Evolutionary conservation across 1,284 basidiomycete genomes (phyloP).

Genomic region (Ceratobasidium sp.): DNA sequence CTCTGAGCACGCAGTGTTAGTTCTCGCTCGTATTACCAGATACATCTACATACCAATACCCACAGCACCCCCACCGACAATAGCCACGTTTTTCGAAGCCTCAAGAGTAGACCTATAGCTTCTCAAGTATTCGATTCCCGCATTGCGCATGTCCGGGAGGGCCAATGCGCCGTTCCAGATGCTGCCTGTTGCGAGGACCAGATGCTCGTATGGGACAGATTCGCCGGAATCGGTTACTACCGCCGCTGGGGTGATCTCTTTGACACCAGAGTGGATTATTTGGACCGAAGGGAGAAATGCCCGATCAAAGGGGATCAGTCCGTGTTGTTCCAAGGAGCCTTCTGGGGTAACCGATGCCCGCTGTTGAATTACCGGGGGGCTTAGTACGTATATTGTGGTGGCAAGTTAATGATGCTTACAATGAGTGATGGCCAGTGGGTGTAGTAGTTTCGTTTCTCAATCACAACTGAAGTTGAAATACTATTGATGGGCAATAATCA

Average conservation of each 20-base stretch:
- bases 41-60: constrained; percentile 58
- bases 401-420: neutral
- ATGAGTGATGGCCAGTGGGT: constrained; percentile 13
- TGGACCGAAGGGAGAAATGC: constrained; percentile 6
- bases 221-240: constrained; percentile 35
- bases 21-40: neutral
- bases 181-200: constrained; percentile 65
- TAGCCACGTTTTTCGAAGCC: constrained; percentile 57
- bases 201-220: constrained; percentile 43
- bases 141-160: constrained; percentile 53
- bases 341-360: constrained; percentile 50
- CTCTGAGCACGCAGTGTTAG: constrained; percentile 48
- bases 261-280: constrained; percentile 6
- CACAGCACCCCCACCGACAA: constrained; percentile 69
- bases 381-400: neutral
- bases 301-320: constrained; percentile 49
- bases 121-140: constrained; percentile 52
- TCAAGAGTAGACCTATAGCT: constrained; percentile 57
- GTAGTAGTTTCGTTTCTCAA: constrained; percentile 33
- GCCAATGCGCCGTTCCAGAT: constrained; percentile 59
- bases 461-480: constrained; percentile 8
- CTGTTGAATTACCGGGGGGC: neutral
- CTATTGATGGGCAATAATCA: neutral
- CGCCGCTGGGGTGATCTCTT: constrained; percentile 19
- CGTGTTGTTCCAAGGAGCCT: constrained; percentile 49